phyloP scores from a whole-genome alignment of 768 basidiomycete species.

The Lactifluus piperatus region DNA sequence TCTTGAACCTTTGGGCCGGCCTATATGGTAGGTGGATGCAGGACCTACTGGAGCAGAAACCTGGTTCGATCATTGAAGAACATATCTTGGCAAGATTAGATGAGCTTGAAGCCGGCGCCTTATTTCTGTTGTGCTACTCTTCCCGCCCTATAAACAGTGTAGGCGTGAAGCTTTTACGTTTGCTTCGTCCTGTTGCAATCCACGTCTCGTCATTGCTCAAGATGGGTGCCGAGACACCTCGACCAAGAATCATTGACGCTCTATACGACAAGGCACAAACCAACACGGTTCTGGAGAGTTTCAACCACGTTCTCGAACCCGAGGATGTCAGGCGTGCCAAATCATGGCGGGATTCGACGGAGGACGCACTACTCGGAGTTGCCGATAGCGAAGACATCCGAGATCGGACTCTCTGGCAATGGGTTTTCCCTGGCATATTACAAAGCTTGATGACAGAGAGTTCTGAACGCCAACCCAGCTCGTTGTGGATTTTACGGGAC shows the following conservation, averaged over 20 bases:
- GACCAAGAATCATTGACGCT: conserved; percentile 40
- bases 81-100: conserved; percentile 41
- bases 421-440: conserved; percentile 59
- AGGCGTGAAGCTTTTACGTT: conserved; percentile 58
- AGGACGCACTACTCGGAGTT: conserved; percentile 54
- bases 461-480: conserved; percentile 38
- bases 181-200: conserved; percentile 41
- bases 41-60: conserved; percentile 35
- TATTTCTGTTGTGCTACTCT: conserved; percentile 67
- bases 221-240: conserved; percentile 20
- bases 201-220: conserved; percentile 32
- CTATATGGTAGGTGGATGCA: conserved; percentile 64
- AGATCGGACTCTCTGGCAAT: conserved; percentile 69
- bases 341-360: conserved; percentile 53
- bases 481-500: conserved; percentile 49
- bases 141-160: conserved; percentile 40
- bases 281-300: conserved; percentile 46
- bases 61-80: conserved; percentile 32
- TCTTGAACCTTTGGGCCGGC: conserved; percentile 66
- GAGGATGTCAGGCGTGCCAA: conserved; percentile 51
- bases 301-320: conserved; percentile 57
- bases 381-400: conserved; percentile 61
- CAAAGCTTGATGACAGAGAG: conserved; percentile 31
- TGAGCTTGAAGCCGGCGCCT: conserved; percentile 60
- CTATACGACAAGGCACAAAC: conserved; percentile 43